A percentile compares a stretch with the other conserved stretches of the same genome.
These are phyloP conservation scores for Lumnitzera littorea DNA, from an alignment of 345 rosid species.

Conservation along the genomic window DNA sequence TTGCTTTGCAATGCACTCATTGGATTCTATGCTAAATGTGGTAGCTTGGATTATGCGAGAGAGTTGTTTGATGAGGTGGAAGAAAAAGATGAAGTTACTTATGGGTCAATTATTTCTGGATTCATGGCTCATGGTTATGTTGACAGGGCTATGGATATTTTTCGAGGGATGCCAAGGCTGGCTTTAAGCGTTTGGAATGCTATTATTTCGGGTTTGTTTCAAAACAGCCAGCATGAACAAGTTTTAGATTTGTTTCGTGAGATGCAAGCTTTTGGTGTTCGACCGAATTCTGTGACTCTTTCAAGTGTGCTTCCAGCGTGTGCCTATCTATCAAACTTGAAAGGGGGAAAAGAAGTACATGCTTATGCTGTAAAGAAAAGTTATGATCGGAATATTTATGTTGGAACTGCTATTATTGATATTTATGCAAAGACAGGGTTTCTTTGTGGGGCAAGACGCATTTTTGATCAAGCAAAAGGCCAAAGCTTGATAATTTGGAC, in stretches of 20 bases:
- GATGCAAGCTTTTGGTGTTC: constrained; percentile 44
- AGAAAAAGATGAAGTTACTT: constrained; percentile 61
- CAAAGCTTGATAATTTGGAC: constrained; percentile 82
- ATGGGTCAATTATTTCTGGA: constrained; percentile 61
- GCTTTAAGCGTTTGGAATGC: constrained; percentile 71
- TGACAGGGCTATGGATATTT: constrained; percentile 43
- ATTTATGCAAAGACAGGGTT: constrained; percentile 65
- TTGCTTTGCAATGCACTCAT: constrained; percentile 55
- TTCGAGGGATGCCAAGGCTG: constrained; percentile 37
- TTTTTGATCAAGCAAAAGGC: constrained; percentile 45
- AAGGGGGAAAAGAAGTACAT: constrained; percentile 72
- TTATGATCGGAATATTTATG: constrained; percentile 43
- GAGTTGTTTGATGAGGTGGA: constrained; percentile 60
- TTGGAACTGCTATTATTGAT: constrained; percentile 64
- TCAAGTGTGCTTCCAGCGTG: constrained; percentile 59
- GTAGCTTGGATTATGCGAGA: constrained; percentile 67
- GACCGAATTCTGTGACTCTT: constrained; percentile 62
- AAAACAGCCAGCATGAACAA: constrained; percentile 46
- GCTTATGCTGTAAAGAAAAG: constrained; percentile 51
- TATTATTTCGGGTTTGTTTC: constrained; percentile 70
- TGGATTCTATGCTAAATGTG: constrained; percentile 74
- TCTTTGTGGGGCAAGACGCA: constrained; percentile 45
- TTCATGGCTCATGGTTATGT: constrained; percentile 68
- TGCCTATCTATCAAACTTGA: constrained; percentile 47
- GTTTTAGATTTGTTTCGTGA: constrained; percentile 44